Percentiles rank a stretch among this genome's conserved stretches.
Conservation (phyloP, 805 yeast genomes). For the Candida nanaspora region DNA sequence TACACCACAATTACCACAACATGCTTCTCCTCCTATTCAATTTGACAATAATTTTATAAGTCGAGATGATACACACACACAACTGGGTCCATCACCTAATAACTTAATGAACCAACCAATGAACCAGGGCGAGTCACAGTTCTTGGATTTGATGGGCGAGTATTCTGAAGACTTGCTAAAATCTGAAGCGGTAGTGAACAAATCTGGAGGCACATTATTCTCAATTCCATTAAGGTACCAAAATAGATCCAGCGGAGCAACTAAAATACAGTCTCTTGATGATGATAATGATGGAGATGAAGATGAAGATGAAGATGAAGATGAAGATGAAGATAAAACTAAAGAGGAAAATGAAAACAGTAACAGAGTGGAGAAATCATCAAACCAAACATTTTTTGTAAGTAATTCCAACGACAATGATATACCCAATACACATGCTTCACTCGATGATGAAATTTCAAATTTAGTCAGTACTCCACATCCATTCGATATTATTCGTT, state of each 20-base stretch:
- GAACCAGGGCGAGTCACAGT: not conserved
- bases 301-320: constrained; percentile 2
- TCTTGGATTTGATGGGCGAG: constrained; percentile 12
- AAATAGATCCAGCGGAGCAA: not conserved
- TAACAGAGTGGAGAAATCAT: not conserved
- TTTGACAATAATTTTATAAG: not conserved
- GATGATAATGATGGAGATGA: constrained; percentile 9
- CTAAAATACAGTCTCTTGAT: not conserved
- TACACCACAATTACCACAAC: no score
- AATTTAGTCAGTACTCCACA: not conserved
- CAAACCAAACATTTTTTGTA: no score
- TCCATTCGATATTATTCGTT: not conserved
- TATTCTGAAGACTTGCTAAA: constrained; percentile 31
- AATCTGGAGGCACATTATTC: not conserved
- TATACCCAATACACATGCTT: no score
- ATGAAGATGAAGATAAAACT: not conserved
- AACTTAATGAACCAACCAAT: no score
- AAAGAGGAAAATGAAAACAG: not conserved
- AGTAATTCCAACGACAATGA: no score
- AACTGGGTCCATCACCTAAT: not conserved
- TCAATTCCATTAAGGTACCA: constrained; percentile 9
- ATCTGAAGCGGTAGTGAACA: constrained; percentile 19
- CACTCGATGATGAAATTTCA: not conserved
- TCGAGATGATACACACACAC: no score
- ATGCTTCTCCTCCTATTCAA: no score